A percentile compares a stretch with the other conserved stretches of the same genome.
These are phyloP conservation scores for Amanita inopinata DNA, from an alignment of 768 basidiomycete genomes.

Conservation along the genomic window DNA sequence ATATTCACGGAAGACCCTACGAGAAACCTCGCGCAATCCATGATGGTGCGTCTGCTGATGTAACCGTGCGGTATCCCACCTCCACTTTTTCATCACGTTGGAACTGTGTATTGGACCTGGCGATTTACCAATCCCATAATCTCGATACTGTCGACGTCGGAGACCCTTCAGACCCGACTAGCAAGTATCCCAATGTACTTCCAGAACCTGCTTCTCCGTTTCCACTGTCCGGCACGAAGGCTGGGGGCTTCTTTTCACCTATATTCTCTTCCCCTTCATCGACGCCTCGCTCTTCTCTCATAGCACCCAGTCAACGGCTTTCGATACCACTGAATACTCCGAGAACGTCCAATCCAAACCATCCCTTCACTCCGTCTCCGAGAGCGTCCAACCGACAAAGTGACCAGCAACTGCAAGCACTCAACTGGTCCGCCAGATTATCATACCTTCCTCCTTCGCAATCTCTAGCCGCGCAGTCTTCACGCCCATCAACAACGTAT, in stretches of 20 bases:
- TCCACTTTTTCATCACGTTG: slow-evolving; percentile 73
- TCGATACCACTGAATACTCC: slow-evolving; percentile 28
- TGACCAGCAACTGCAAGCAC: slow-evolving; percentile 14
- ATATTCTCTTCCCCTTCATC: slow-evolving; percentile 7
- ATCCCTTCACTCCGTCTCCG: neutral
- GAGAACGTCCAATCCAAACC: neutral
- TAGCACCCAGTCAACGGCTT: slow-evolving; percentile 52
- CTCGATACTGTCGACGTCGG: slow-evolving; percentile 22
- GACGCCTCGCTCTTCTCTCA: slow-evolving; percentile 26
- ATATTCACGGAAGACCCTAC: slow-evolving; percentile 68
- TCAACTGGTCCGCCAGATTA: slow-evolving; percentile 19
- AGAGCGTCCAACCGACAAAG: slow-evolving; percentile 10
- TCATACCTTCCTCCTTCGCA: slow-evolving; percentile 26
- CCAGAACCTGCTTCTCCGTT: slow-evolving; percentile 80
- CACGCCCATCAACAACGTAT: slow-evolving; percentile 48
- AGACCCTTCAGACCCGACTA: slow-evolving; percentile 24
- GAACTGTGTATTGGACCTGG: slow-evolving; percentile 85
- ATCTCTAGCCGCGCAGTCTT: slow-evolving; percentile 22
- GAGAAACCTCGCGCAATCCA: slow-evolving; percentile 9
- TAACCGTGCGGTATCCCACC: slow-evolving; percentile 46
- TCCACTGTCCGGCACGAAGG: slow-evolving; percentile 32
- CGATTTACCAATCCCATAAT: slow-evolving; percentile 25
- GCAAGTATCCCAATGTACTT: slow-evolving; percentile 33
- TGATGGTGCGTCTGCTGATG: slow-evolving; percentile 13
- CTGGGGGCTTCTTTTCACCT: slow-evolving; percentile 14